Evolutionary conservation across 495 filamentous ascomycete species (phyloP), one percentile per base, ranked within the genome.

Genomic region (Penicillium bialowiezense): DNA sequence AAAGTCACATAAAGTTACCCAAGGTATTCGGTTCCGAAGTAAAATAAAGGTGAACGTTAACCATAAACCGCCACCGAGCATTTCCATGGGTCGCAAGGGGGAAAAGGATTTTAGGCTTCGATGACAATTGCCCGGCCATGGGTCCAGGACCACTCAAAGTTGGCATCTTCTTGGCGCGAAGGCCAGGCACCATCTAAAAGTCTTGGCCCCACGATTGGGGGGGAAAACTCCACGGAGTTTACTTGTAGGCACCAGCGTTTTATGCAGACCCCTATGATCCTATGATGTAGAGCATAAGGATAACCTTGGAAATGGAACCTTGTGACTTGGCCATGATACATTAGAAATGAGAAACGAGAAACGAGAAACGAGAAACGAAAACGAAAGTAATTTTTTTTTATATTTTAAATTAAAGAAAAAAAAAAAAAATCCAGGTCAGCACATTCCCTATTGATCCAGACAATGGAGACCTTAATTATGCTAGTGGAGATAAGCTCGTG

Each of bases 401-500:
- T n/a, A n/a, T n/a, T n/a, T 4, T 2, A 35, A 24, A 12, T 7
- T 33, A 44, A 23, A 14, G 10, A 6, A 10, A 34, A 44, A 10
- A 7, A 44, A 7, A 7, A 5, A 17, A n/a, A 18, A 7, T 18
- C 18, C 5, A 7, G 7, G 36, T 36, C 18, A 55, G 40, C 41
- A 52, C 54, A 49, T 60, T 60, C 48, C 42, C 41, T 18, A 47
- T 49, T 49, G 37, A 41, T 51, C 45, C 17, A 36, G 18, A 49
- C 41, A 48, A 53, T 63, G 55, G 52, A 60, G 49, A 60, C 52
- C 41, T 55, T 58, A 59, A 70, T 67, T 66, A 63, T 70, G 63
- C 60, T 65, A 62, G 65, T 72, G 69, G 69, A 69, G 69, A 72
- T 72, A 70, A 72, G 65, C 65, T 69, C 66, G 65, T 69, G 67